A percentile compares a stretch with the other conserved stretches of the same genome.
Conservation (phyloP, 1,284 basidiomycete species). For the Acaromyces ingoldii region DNA sequence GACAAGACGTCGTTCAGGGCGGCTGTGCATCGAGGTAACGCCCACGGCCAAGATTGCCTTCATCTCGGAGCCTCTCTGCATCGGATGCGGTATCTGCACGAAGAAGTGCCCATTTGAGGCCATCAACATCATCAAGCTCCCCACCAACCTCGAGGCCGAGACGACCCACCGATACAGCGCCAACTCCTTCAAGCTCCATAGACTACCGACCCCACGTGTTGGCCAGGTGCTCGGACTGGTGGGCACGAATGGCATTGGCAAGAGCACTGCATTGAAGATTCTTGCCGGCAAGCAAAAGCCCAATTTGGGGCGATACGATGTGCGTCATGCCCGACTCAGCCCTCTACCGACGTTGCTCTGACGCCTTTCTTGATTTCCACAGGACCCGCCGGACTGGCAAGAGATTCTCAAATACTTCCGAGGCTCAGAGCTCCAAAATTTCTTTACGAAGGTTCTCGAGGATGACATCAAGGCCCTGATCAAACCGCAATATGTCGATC, state of each 20-base stretch:
- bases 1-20: constrained; percentile 37
- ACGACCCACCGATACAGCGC: constrained; percentile 51
- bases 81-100: constrained; percentile 51
- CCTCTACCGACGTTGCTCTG: neutral
- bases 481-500: constrained; percentile 52
- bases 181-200: constrained; percentile 51
- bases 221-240: constrained; percentile 51
- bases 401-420: constrained; percentile 51
- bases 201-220: constrained; percentile 45
- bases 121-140: constrained; percentile 52
- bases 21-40: constrained; percentile 15
- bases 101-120: constrained; percentile 52
- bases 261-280: constrained; percentile 50
- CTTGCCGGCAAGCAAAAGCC: constrained; percentile 51
- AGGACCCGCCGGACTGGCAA: constrained; percentile 50
- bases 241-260: constrained; percentile 51
- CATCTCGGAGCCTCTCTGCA: constrained; percentile 49
- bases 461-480: constrained; percentile 52
- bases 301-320: constrained; percentile 49
- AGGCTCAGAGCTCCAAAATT: constrained; percentile 51
- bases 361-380: neutral
- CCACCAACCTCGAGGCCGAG: constrained; percentile 49
- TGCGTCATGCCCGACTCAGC: constrained; percentile 3
- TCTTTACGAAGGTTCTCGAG: constrained; percentile 51
- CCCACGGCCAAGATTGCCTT: constrained; percentile 45